These are phyloP conservation scores for Boletus rubescentipes DNA, from an alignment of 768 basidiomycete genomes.

Conservation along the genomic window DNA sequence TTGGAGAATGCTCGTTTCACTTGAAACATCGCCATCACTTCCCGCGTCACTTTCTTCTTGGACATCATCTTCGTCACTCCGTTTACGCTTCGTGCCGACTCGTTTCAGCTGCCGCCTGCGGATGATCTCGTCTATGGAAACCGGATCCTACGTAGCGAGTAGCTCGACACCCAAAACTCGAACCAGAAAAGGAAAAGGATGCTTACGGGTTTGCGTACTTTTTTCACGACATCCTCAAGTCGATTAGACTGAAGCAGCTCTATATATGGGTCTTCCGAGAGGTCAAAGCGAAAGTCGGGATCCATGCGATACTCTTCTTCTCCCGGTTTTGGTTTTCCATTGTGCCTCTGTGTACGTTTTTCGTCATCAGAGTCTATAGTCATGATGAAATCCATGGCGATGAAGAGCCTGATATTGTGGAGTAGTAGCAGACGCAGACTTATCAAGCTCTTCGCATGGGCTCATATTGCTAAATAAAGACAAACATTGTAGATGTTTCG, in stretches of 20 bases:
- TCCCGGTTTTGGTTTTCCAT: slow-evolving; percentile 27
- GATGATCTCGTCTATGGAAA: slow-evolving; percentile 93
- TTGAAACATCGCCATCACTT: slow-evolving; percentile 12
- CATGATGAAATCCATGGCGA: slow-evolving; percentile 65
- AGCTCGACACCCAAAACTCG: slow-evolving; percentile 3
- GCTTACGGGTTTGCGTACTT: slow-evolving; percentile 58
- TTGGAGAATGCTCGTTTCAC: slow-evolving; percentile 6
- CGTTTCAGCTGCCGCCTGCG: slow-evolving; percentile 55
- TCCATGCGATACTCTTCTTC: slow-evolving; percentile 65
- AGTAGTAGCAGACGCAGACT: too few relatives aligned
- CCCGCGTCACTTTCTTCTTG: slow-evolving; percentile 39
- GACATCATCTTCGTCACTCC: slow-evolving; percentile 35
- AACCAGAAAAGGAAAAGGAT: slow-evolving; percentile 21
- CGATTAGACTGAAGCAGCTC: slow-evolving; percentile 49
- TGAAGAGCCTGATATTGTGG: too few relatives aligned
- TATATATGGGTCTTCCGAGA: slow-evolving; percentile 66
- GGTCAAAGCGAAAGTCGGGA: slow-evolving; percentile 82
- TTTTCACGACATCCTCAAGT: slow-evolving; percentile 58
- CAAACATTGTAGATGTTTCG: slow-evolving; percentile 13
- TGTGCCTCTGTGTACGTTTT: slow-evolving; percentile 34
- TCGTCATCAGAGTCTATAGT: slow-evolving; percentile 83
- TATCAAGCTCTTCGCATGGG: too few relatives aligned
- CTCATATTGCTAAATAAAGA: slow-evolving; percentile 13
- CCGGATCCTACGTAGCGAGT: slow-evolving; percentile 59
- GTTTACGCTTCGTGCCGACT: slow-evolving; percentile 61